Evolutionary conservation across 768 basidiomycete species (phyloP).

Genomic region (Lactifluus piperatus): DNA sequence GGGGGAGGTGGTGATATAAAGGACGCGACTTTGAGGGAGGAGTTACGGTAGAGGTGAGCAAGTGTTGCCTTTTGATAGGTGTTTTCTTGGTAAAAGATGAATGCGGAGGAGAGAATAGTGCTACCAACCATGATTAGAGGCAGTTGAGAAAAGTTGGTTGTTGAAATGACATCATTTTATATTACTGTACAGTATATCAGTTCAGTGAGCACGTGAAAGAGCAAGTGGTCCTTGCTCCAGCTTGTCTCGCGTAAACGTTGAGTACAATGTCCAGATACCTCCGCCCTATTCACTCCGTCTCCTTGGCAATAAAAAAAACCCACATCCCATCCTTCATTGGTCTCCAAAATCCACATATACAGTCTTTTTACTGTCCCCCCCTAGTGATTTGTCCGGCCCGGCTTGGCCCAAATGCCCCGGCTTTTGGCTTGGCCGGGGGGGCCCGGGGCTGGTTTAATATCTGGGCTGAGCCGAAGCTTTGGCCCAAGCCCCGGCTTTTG

Average conservation of each 20-base stretch:
- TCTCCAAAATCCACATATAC: background rate
- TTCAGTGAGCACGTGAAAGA: background rate
- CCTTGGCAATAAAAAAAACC: background rate
- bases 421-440: too few species aligned
- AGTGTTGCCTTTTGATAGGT: conserved; percentile 12
- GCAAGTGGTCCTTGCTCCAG: too few species aligned
- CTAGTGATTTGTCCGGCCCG: too few species aligned
- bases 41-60: conserved; percentile 16
- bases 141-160: too few species aligned
- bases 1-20: conserved; percentile 9
- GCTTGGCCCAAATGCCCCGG: too few species aligned
- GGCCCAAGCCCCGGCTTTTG: too few species aligned
- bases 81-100: conserved; percentile 10
- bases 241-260: background rate
- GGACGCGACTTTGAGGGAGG: conserved; percentile 16
- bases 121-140: conserved; percentile 1
- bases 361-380: conserved; percentile 24
- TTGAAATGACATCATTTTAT: background rate
- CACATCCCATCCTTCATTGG: background rate
- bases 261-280: too few species aligned
- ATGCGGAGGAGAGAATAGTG: conserved; percentile 8
- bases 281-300: background rate
- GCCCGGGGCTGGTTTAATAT: too few species aligned
- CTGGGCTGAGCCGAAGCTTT: too few species aligned
- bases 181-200: too few species aligned